Evolutionary conservation across 306 rosid genomes (phyloP).

Genomic region (Cucumis cinereus): DNA sequence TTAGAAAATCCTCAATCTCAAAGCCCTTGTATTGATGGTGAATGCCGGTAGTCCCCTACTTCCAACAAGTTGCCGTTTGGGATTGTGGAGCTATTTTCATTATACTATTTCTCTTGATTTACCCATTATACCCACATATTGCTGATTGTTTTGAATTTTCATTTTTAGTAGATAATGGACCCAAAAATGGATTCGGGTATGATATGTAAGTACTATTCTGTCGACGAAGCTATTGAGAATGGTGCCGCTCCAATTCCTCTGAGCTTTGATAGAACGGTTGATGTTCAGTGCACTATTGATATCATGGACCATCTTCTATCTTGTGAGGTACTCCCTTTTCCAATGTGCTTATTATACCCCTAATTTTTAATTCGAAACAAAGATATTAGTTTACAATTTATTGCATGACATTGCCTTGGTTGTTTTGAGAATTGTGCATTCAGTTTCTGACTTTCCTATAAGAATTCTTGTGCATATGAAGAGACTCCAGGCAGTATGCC

Average conservation of each 20-base stretch:
- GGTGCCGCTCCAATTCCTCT: conserved; percentile 96
- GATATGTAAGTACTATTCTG: conserved; percentile 63
- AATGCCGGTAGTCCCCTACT: neutral
- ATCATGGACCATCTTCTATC: conserved; percentile 91
- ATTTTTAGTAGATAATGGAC: conserved; percentile 74
- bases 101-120: neutral
- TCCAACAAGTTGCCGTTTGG: neutral
- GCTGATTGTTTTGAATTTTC: conserved; percentile 3
- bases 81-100: neutral
- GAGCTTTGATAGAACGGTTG: conserved; percentile 54
- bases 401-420: neutral
- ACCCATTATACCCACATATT: neutral
- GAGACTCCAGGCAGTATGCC: neutral
- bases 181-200: conserved; percentile 99
- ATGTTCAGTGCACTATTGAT: conserved; percentile 63
- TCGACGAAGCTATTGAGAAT: conserved; percentile 86
- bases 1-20: neutral
- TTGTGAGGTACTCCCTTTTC: conserved; percentile 69
- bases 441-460: neutral
- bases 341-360: neutral
- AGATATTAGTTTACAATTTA: neutral
- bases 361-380: neutral
- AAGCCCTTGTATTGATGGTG: neutral
- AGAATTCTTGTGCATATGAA: neutral
- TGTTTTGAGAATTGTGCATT: neutral